Evolutionary conservation across 176 grass and related monocot species (phyloP).

Genomic region (Areca catechu): DNA sequence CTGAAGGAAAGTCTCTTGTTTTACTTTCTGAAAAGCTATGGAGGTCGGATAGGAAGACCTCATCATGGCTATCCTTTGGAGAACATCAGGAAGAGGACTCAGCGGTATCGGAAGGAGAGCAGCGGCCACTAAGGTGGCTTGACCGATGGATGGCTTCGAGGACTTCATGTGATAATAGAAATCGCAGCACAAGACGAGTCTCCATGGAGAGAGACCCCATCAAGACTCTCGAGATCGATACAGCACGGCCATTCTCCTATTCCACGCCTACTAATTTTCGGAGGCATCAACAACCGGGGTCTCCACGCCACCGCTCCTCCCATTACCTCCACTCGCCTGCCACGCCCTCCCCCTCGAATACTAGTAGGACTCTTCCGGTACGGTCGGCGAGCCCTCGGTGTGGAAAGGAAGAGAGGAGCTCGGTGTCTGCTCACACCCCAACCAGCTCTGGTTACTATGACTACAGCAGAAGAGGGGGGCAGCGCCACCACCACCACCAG

Average conservation of each 20-base stretch:
- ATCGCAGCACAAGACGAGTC: constrained; percentile 39
- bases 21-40: background rate
- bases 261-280: constrained; percentile 33
- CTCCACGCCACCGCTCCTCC: constrained; percentile 11
- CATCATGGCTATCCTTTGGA: constrained; percentile 31
- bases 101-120: constrained; percentile 20
- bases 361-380: constrained; percentile 35
- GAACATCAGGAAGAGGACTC: constrained; percentile 35
- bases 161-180: constrained; percentile 63
- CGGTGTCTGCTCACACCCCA: background rate
- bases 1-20: no score
- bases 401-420: constrained; percentile 5
- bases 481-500: constrained; percentile 12
- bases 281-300: constrained; percentile 10
- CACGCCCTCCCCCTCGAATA: constrained; percentile 63
- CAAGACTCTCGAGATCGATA: constrained; percentile 89
- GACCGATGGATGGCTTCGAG: constrained; percentile 89
- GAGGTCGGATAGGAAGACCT: constrained; percentile 25
- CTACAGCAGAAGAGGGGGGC: no score
- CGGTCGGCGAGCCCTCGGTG: constrained; percentile 76
- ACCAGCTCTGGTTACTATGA: no score
- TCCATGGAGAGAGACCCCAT: constrained; percentile 59
- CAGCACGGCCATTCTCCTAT: constrained; percentile 74
- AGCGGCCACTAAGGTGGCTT: constrained; percentile 42
- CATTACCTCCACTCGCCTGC: constrained; percentile 16